Percentiles rank a stretch among this genome's conserved stretches.
Evolutionary conservation across 2,329 filamentous ascomycete species (phyloP).

Genomic region (Gnomoniopsis smithogilvyi): DNA sequence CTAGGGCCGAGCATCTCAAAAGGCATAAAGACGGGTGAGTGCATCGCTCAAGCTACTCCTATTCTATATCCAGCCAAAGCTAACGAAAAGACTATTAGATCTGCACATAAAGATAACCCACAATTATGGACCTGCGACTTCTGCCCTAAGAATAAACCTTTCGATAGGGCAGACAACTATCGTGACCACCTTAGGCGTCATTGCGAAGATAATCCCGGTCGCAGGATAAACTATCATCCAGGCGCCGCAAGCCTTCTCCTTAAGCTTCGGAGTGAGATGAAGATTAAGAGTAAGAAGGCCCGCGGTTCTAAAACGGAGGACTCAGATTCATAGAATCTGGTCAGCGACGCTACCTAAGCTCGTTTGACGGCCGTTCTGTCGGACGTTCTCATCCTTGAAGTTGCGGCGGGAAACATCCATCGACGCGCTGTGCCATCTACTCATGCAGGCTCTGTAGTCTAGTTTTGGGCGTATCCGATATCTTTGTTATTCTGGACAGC

Average conservation of each 20-base stretch:
- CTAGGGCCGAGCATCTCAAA: conserved; percentile 15
- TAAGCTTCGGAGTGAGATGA: conserved; percentile 17
- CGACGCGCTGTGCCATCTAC: too few species aligned
- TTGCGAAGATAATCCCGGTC: conserved; percentile 12
- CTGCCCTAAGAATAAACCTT: conserved; percentile 13
- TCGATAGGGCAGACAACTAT: conserved; percentile 15
- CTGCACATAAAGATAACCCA: conserved; percentile 13
- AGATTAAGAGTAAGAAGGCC: conserved; percentile 12
- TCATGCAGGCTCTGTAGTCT: too few species aligned
- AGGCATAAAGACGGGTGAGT: conserved; percentile 17
- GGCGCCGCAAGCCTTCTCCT: conserved; percentile 12
- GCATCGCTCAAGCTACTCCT: neutral
- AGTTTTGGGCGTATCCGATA: too few species aligned
- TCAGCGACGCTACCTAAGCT: too few species aligned
- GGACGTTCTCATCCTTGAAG: too few species aligned
- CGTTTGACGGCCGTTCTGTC: too few species aligned
- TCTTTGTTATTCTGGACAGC: too few species aligned
- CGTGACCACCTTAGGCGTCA: conserved; percentile 16
- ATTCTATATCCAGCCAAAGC: too few species aligned
- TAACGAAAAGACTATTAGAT: neutral
- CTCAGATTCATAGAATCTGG: too few species aligned
- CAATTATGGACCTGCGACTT: conserved; percentile 13
- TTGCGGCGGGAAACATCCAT: too few species aligned
- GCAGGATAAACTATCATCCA: conserved; percentile 10
- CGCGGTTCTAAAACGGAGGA: too few species aligned